Percentiles rank a stretch among this genome's conserved stretches.
phyloP scores from a whole-genome alignment of 2,329 filamentous ascomycete species.

The Aspergillus jensenii region DNA sequence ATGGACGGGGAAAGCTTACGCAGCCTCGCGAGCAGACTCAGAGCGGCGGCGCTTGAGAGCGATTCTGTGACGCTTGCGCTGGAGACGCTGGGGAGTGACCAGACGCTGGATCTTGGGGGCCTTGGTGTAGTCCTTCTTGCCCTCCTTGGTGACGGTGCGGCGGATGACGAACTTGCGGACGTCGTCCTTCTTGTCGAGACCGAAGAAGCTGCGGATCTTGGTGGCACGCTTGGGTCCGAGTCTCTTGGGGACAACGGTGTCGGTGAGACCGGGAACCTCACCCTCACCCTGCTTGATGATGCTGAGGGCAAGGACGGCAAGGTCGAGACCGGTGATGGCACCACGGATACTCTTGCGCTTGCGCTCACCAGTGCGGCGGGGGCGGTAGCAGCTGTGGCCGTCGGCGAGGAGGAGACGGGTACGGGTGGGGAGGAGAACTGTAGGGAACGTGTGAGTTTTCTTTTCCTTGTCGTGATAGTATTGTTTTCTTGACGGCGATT shows the following conservation, averaged over 20 bases:
- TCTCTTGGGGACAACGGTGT: constrained; percentile 97
- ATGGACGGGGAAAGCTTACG: constrained; percentile 60
- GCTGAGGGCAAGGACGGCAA: constrained; percentile 89
- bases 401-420: constrained; percentile 93
- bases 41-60: constrained; percentile 97
- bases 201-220: constrained; percentile 99
- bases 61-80: constrained; percentile 98
- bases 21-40: constrained; percentile 98
- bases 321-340: constrained; percentile 92
- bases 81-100: constrained; percentile 97
- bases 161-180: constrained; percentile 99
- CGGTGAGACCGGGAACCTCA: constrained; percentile 94
- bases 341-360: constrained; percentile 99
- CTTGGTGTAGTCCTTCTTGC: constrained; percentile 99
- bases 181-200: constrained; percentile 99
- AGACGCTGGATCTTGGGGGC: constrained; percentile 99
- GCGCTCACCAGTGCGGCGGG: constrained; percentile 96
- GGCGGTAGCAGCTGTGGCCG: constrained; percentile 99
- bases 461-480: constrained; percentile 17
- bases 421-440: constrained; percentile 89
- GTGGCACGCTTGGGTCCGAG: constrained; percentile 99
- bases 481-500: constrained; percentile 18
- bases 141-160: constrained; percentile 94
- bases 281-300: constrained; percentile 97
- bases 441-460: constrained; percentile 22